Base-by-base conservation (phyloP, 257 asterid species). In the Petrea volubilis region DNA sequence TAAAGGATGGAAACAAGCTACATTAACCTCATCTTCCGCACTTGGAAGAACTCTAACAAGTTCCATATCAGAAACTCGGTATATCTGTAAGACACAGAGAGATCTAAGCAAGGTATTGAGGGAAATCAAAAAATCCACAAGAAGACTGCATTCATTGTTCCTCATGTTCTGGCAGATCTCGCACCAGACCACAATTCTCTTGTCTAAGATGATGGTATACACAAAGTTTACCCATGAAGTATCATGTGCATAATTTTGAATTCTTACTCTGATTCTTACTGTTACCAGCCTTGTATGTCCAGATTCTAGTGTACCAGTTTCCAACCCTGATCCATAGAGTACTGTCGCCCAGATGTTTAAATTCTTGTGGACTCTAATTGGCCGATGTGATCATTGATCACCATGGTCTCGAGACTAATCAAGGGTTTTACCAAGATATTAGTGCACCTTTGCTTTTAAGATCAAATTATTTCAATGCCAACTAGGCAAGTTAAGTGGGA, bases 1-100 rank as follows among this genome's bases (percentile, higher is more conserved):
- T 65, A 90, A 80, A 66, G 98, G 99, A 82, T 94, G 99, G 76
- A 94, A 94, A 74, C 95, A 94, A 71, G 99, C 99, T 1, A 94
- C 99, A 66, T 94, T 94, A 73, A 94, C 97, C 87, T 94, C 99
- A 79, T 94, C 99, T 80, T 94, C 98, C 28, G 98, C 95, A 73
- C 96, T 94, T 63, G 99, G 95, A 70, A 91, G 98, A 67, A 88
- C 95, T 82, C 95, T 91, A 70, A 94, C 98, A 62, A 90, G 95
- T 83, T 94, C 99, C 99, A 91, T 91, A 78, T 91, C 96, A 50
- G 91, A 88, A 73, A 91, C 96, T 82, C 96, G 81, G 76, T 92
- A 94, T 24, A 94, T 84, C 98, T 94, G 84, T 63, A 74, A 44
- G 51, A 71, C 67, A 41, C 82, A 79, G 20, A 27, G 34, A 11